These are phyloP conservation scores for Ilyonectria robusta DNA, from an alignment of 2,329 filamentous ascomycete genomes.

Conservation along the genomic window DNA sequence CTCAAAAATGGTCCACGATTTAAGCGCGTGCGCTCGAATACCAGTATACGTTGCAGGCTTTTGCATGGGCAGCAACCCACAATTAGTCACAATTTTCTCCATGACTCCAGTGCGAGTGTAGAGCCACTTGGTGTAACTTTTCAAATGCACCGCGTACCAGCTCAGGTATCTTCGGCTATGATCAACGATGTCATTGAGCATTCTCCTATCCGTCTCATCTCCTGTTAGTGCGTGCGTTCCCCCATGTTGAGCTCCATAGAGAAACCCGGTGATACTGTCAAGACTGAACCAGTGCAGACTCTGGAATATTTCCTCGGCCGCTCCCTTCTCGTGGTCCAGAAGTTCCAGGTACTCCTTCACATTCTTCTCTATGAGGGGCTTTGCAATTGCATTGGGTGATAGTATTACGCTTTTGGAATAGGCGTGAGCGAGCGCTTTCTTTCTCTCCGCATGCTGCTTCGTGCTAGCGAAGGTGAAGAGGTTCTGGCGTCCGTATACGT, in stretches of 20 bases:
- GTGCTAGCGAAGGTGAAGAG: slow-evolving; percentile 65
- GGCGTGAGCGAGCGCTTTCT: slow-evolving; percentile 66
- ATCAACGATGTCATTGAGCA: slow-evolving; percentile 65
- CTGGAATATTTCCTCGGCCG: slow-evolving; percentile 60
- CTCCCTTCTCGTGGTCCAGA: slow-evolving; percentile 52
- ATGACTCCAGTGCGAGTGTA: slow-evolving; percentile 57
- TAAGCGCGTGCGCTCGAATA: slow-evolving; percentile 54
- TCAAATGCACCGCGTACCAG: slow-evolving; percentile 65
- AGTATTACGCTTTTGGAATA: slow-evolving; percentile 66
- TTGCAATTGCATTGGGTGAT: slow-evolving; percentile 24
- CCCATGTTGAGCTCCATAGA: slow-evolving; percentile 62
- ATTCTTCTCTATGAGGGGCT: slow-evolving; percentile 39
- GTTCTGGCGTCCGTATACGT: slow-evolving; percentile 65
- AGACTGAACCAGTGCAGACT: slow-evolving; percentile 68
- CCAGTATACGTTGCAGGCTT: slow-evolving; percentile 66
- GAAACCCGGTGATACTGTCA: slow-evolving; percentile 66
- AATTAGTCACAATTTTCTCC: slow-evolving; percentile 53
- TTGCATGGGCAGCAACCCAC: slow-evolving; percentile 61
- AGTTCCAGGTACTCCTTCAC: slow-evolving; percentile 56
- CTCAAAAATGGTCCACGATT: slow-evolving; percentile 24
- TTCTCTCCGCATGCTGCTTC: slow-evolving; percentile 62
- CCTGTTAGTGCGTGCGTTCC: slow-evolving; percentile 60
- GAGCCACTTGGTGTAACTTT: slow-evolving; percentile 62
- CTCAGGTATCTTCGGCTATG: slow-evolving; percentile 59
- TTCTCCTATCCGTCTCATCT: slow-evolving; percentile 51